phyloP scores from a whole-genome alignment of 352 stramenopile genomes.

The Phytophthora agathidicida region DNA sequence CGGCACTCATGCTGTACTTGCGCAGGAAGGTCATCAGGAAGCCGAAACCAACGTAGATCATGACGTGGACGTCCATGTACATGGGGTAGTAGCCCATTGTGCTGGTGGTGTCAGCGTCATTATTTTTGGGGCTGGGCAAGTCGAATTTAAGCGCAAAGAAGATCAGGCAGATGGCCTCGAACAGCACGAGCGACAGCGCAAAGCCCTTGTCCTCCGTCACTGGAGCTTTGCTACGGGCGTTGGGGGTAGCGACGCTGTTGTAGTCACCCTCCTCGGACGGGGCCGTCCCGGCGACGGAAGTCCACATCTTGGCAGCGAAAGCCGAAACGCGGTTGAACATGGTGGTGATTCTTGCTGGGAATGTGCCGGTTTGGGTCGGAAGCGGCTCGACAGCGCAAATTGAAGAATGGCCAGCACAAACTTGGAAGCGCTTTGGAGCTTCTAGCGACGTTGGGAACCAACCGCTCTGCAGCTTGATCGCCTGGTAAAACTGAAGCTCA shows the following conservation, averaged over 20 bases:
- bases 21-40: constrained; percentile 91
- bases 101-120: constrained; percentile 2
- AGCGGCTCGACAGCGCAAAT: constrained; percentile 4
- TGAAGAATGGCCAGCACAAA: constrained; percentile 9
- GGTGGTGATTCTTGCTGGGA: neutral
- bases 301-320: constrained; percentile 21
- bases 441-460: neutral
- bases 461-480: constrained; percentile 7
- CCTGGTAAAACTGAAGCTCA: constrained; percentile 10
- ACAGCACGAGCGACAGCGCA: constrained; percentile 11
- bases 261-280: constrained; percentile 18
- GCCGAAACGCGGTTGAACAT: constrained; percentile 24
- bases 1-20: constrained; percentile 79
- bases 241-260: constrained; percentile 12
- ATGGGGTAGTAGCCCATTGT: constrained; percentile 36
- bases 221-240: neutral
- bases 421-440: neutral
- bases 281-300: constrained; percentile 3
- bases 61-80: constrained; percentile 84
- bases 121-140: constrained; percentile 15
- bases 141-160: constrained; percentile 28
- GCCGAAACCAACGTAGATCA: constrained; percentile 90
- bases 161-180: constrained; percentile 22
- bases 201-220: constrained; percentile 10
- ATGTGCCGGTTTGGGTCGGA: no score